These are phyloP conservation scores for Dendrobium nobile DNA, from an alignment of 106 monocot species.

Conservation along the genomic window DNA sequence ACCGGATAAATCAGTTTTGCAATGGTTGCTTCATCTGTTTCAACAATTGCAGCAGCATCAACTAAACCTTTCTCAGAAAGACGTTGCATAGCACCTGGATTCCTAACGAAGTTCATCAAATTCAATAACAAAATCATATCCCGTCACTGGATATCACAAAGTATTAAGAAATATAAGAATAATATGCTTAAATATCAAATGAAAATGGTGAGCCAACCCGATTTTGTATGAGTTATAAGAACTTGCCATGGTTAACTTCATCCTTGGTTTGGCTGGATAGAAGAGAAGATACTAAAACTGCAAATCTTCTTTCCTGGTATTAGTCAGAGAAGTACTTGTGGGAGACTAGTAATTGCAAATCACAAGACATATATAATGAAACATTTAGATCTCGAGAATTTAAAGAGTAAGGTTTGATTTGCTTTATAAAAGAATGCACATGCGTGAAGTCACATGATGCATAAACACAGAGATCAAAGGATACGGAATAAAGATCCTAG, in stretches of 20 bases:
- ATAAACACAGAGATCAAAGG: not conserved
- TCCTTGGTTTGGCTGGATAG: slow-evolving; percentile 96
- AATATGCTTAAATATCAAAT: not conserved
- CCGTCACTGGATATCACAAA: not conserved
- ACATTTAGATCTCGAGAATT: not conserved
- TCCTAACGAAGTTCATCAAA: slow-evolving; percentile 24
- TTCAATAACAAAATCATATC: slow-evolving; percentile 13
- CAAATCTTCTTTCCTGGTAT: slow-evolving; percentile 80
- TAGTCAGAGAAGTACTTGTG: not conserved
- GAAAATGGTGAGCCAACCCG: not conserved
- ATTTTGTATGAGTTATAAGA: not conserved
- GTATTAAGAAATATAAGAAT: not conserved
- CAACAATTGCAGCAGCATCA: slow-evolving; percentile 56
- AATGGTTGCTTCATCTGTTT: slow-evolving; percentile 68
- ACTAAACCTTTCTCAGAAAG: slow-evolving; percentile 67
- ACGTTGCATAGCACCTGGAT: slow-evolving; percentile 78
- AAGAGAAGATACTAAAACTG: slow-evolving; percentile 78
- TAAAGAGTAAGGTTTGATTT: not conserved
- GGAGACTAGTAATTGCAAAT: not conserved
- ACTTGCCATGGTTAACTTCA: slow-evolving; percentile 91
- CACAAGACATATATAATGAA: not conserved
- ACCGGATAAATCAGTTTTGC: slow-evolving; percentile 78
- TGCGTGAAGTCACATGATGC: not conserved
- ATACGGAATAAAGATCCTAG: not conserved
- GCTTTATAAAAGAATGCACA: not conserved